Evolutionary conservation across 75 land plant genomes (phyloP).

Genomic region (Pinus taeda): DNA sequence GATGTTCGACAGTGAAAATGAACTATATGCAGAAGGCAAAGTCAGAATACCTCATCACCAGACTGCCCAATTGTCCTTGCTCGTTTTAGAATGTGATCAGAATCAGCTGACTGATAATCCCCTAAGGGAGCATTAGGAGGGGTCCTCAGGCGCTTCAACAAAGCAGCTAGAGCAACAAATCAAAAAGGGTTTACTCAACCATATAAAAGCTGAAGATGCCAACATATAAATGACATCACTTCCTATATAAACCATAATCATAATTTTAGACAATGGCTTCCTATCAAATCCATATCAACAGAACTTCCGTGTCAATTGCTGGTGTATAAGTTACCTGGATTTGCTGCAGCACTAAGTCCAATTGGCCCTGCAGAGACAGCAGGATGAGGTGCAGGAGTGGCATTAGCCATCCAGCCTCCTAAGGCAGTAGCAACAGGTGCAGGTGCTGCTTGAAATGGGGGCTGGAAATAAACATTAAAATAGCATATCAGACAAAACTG

Average conservation of each 20-base stretch:
- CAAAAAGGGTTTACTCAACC: not conserved
- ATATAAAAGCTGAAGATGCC: not conserved
- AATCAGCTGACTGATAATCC: slow-evolving; percentile 73
- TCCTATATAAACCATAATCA: slow-evolving; percentile 4
- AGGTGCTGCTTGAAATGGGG: slow-evolving; percentile 75
- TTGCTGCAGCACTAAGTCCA: slow-evolving; percentile 57
- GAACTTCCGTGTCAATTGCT: too few relatives aligned
- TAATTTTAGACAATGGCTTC: too few relatives aligned
- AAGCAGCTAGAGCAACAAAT: slow-evolving; percentile 34
- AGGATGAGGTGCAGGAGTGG: slow-evolving; percentile 72
- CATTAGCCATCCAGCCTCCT: slow-evolving; percentile 90
- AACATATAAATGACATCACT: not conserved
- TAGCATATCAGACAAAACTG: not conserved
- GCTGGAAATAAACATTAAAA: not conserved
- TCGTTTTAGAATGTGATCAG: slow-evolving; percentile 67
- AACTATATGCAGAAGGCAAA: not conserved
- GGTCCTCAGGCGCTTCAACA: slow-evolving; percentile 70
- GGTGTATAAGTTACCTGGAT: slow-evolving; percentile 40
- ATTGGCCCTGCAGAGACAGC: slow-evolving; percentile 63
- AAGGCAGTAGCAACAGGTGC: slow-evolving; percentile 64
- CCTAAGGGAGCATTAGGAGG: slow-evolving; percentile 49
- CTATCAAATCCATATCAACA: not conserved
- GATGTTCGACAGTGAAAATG: not conserved
- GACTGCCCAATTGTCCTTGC: slow-evolving; percentile 39
- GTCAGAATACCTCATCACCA: slow-evolving; percentile 5